These are phyloP conservation scores for Hymenotorrendiella dingleyae DNA, from an alignment of 2,329 filamentous ascomycete genomes.

Conservation along the genomic window DNA sequence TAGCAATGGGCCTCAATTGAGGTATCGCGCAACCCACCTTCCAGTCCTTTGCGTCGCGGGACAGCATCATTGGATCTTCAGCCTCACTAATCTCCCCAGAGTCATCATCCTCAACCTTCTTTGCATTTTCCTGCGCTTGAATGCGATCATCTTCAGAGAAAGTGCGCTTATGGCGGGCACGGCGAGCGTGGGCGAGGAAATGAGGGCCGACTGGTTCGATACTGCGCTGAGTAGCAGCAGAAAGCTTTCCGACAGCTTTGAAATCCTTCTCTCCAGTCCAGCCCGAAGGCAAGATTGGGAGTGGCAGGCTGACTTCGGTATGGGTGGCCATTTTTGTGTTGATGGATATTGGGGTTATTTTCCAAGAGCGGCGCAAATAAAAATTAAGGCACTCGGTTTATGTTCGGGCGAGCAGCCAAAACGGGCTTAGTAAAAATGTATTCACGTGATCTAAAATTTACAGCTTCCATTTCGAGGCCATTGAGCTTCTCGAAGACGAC, in stretches of 20 bases:
- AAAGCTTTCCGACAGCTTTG: conserved; percentile 74
- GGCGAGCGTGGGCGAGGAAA: conserved; percentile 94
- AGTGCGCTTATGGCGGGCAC: conserved; percentile 92
- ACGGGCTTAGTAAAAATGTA: no score
- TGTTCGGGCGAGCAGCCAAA: background rate
- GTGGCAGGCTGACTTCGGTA: conserved; percentile 47
- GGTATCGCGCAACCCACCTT: conserved; percentile 58
- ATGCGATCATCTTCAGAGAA: conserved; percentile 98
- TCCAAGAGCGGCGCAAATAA: background rate
- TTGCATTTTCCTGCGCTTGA: conserved; percentile 88
- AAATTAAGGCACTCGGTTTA: background rate
- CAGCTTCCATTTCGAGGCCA: no score
- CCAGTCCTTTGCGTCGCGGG: conserved; percentile 97
- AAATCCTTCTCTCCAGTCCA: conserved; percentile 92
- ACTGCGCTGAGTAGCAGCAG: conserved; percentile 72
- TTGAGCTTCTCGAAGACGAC: no score
- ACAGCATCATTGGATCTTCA: conserved; percentile 87
- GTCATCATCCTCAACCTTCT: conserved; percentile 91
- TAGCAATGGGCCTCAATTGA: conserved; percentile 8
- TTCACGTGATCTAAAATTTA: no score
- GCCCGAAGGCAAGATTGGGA: conserved; percentile 71
- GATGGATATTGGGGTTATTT: background rate
- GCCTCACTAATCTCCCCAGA: conserved; percentile 87
- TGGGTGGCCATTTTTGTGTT: conserved; percentile 21
- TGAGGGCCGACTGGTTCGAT: conserved; percentile 95